These are phyloP conservation scores for Thalassiosira livingstoniorum DNA, from an alignment of 352 stramenopile genomes.

Conservation along the genomic window DNA sequence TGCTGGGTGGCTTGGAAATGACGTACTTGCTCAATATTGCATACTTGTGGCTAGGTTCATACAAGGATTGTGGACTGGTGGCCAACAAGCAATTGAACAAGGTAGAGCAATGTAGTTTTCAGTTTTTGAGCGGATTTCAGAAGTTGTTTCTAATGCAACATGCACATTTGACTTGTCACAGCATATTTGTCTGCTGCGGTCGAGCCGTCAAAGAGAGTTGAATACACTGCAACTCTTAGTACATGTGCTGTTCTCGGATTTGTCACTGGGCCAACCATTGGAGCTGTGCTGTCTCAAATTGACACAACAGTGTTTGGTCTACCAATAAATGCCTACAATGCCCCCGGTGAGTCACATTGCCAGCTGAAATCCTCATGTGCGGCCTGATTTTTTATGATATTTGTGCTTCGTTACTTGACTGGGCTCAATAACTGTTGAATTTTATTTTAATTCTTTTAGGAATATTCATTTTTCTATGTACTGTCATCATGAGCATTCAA, in stretches of 20 bases:
- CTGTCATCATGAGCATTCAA: slow-evolving; percentile 53
- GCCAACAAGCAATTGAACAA: slow-evolving; percentile 65
- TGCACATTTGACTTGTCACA: slow-evolving; percentile 6
- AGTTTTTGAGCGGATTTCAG: background rate
- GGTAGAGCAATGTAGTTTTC: slow-evolving; percentile 35
- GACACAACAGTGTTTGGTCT: slow-evolving; percentile 48
- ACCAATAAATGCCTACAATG: slow-evolving; percentile 57
- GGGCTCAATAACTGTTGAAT: no score
- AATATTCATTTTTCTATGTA: slow-evolving; percentile 55
- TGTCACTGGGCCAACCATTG: slow-evolving; percentile 60
- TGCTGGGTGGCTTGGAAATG: slow-evolving; percentile 40
- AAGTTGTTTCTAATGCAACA: background rate
- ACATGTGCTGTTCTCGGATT: slow-evolving; percentile 66
- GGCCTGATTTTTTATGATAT: no score
- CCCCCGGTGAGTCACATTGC: no score
- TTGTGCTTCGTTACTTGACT: no score
- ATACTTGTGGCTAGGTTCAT: slow-evolving; percentile 35
- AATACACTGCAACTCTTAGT: slow-evolving; percentile 62
- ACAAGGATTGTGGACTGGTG: slow-evolving; percentile 65
- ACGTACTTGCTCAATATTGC: slow-evolving; percentile 20
- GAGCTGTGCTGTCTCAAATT: slow-evolving; percentile 61
- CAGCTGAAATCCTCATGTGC: no score
- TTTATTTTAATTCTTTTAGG: no score
- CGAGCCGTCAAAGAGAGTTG: slow-evolving; percentile 37
- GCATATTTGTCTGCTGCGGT: slow-evolving; percentile 48